Percentiles rank a stretch among this genome's conserved stretches.
Conservation (phyloP, 148 eudicot genomes). For the Dysphania ambrosioides region DNA sequence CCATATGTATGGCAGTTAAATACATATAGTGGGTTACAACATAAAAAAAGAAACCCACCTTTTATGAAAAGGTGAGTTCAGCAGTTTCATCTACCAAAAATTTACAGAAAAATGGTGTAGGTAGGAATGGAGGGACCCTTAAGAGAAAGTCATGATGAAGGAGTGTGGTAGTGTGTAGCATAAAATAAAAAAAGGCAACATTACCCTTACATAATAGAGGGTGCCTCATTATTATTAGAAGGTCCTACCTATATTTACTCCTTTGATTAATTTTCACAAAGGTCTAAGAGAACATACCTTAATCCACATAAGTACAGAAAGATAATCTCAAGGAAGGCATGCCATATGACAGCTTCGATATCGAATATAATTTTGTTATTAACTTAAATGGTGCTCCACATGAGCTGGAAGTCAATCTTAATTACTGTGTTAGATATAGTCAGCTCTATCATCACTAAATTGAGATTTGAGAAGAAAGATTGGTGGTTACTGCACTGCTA, state of each 20-base stretch:
- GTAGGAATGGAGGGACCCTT: constrained; percentile 11
- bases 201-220: constrained; percentile 17
- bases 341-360: constrained; percentile 19
- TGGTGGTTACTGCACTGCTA: too few species aligned
- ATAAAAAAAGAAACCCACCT: constrained; percentile 29
- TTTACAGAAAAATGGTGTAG: background rate
- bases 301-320: constrained; percentile 39
- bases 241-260: constrained; percentile 19
- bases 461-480: too few species aligned
- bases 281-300: constrained; percentile 40
- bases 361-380: constrained; percentile 1
- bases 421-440: too few species aligned
- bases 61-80: constrained; percentile 12
- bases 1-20: constrained; percentile 26
- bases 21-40: constrained; percentile 6
- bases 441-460: too few species aligned
- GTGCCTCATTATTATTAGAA: constrained; percentile 18
- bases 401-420: too few species aligned
- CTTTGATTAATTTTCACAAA: constrained; percentile 25
- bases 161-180: constrained; percentile 10
- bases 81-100: background rate
- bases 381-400: background rate
- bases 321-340: constrained; percentile 25
- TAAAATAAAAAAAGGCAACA: constrained; percentile 10
- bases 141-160: constrained; percentile 25